Base-by-base conservation (phyloP, 306 rosid species). In the Echinosophora koreensis region DNA sequence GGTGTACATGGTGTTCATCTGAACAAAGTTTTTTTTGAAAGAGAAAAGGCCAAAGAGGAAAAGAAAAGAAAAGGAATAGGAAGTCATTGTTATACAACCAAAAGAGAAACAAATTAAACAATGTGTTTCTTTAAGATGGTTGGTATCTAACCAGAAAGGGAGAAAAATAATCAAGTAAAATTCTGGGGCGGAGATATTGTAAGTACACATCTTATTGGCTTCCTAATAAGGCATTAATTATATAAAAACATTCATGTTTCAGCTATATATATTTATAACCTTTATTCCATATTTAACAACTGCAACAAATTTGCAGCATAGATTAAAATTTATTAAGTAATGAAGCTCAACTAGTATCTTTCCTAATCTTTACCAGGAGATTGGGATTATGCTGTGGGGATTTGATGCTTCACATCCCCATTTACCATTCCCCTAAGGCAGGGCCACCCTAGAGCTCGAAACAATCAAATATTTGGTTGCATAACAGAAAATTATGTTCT, bases 21-120 rank as follows among this genome's bases (percentile, higher is more conserved):
- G 54, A 32, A 49, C 35, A 5, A 3, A 61, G 18, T 46, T 67
- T 5, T 8, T 59, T 47, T 14, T 27, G 12, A 6, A 4, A 78
- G 14, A 13, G 54, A 59, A 66, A 77, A 56, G 59, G 49, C 37
- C 16, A n/a, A 28, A 16, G 28, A 10, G 39, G 56, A 54, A 80
- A 80, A 46, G 44, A 54, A 34, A 14, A 14, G 16, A 11, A 52
- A 70, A 1, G 67, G 37, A 44, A 35, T 27, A 13, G 41, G 7
- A 69, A 9, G 42, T 30, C 47, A 32, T 4, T 27, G 39, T 18
- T 16, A 55, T 41, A n/a, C 28, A 35, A 42, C 37, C 47, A 9
- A 56, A 51, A 39, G 9, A 38, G 35, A 12, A 67, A 46, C 8
- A 66, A 4, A 77, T 60, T 35, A 15, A 70, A 71, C 59, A 47